A percentile compares a stretch with the other conserved stretches of the same genome.
These are phyloP conservation scores for Exserohilum rostratum DNA, from an alignment of 2,329 filamentous ascomycete genomes.

Conservation along the genomic window DNA sequence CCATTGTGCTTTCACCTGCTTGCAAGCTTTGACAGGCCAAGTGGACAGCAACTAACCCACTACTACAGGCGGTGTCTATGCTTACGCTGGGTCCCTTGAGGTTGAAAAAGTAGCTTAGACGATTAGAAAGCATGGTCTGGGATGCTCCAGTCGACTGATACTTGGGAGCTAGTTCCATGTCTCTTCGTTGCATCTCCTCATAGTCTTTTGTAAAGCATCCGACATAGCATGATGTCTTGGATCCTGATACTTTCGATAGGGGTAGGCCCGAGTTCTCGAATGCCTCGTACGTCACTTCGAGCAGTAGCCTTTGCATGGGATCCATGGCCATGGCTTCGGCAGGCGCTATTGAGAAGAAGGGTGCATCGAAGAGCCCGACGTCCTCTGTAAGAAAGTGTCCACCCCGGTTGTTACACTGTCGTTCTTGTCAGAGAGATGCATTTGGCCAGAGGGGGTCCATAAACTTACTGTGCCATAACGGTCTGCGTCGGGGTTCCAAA, in stretches of 20 bases:
- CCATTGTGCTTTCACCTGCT: constrained; percentile 9
- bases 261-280: constrained; percentile 42
- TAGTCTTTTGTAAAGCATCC: not conserved
- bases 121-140: constrained; percentile 19
- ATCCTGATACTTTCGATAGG: not conserved
- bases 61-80: constrained; percentile 36
- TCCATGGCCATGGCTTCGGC: constrained; percentile 19
- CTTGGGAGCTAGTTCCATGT: constrained; percentile 2
- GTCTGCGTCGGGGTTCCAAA: constrained; percentile 21
- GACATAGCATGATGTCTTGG: not conserved
- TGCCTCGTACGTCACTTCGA: constrained; percentile 39
- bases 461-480: constrained; percentile 16
- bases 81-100: constrained; percentile 29
- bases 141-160: constrained; percentile 1
- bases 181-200: not conserved
- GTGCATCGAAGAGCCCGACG: not conserved
- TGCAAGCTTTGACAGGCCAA: constrained; percentile 32
- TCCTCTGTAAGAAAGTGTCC: constrained; percentile 25
- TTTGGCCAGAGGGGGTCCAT: not conserved
- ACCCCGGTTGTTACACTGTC: constrained; percentile 21
- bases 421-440: not conserved
- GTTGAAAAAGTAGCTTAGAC: constrained; percentile 29
- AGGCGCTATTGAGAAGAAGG: not conserved
- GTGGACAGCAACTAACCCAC: constrained; percentile 30
- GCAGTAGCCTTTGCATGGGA: constrained; percentile 27